Percentiles rank a stretch among this genome's conserved stretches.
Conservation (phyloP, 2,329 filamentous ascomycete species). For the Acrocalymma vagum region DNA sequence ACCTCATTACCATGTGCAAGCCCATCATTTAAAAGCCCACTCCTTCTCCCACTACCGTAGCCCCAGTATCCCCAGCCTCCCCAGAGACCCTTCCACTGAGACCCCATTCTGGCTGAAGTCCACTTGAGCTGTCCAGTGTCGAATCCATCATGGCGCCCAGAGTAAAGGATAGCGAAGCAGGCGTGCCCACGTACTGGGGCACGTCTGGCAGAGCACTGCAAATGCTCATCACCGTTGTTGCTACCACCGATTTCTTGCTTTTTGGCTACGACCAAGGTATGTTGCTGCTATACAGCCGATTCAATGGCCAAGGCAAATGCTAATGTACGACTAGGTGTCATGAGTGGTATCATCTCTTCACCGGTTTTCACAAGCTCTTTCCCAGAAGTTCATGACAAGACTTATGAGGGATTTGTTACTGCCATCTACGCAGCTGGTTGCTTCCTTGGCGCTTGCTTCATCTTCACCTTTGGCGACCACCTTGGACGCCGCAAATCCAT, state of each 20-base stretch:
- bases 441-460: conserved; percentile 50
- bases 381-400: conserved; percentile 47
- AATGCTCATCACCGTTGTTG: conserved; percentile 51
- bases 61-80: conserved; percentile 30
- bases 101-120: not conserved
- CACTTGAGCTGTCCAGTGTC: conserved; percentile 21
- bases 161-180: conserved; percentile 30
- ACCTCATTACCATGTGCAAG: conserved; percentile 16
- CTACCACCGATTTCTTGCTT: conserved; percentile 57
- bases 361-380: conserved; percentile 44
- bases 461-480: conserved; percentile 48
- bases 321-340: conserved; percentile 38
- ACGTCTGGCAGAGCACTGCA: conserved; percentile 38
- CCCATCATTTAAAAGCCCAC: conserved; percentile 34
- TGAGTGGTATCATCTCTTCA: conserved; percentile 52
- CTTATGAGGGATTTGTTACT: conserved; percentile 56
- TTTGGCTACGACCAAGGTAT: conserved; percentile 57
- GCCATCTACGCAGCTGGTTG: conserved; percentile 62
- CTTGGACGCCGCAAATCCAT: conserved; percentile 54
- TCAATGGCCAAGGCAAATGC: too few species aligned
- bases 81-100: not conserved
- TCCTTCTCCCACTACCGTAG: conserved; percentile 25
- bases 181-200: conserved; percentile 40
- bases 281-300: conserved; percentile 5
- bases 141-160: conserved; percentile 31